Conservation (phyloP, 2,329 filamentous ascomycete species). For the Aspergillus candidus region DNA sequence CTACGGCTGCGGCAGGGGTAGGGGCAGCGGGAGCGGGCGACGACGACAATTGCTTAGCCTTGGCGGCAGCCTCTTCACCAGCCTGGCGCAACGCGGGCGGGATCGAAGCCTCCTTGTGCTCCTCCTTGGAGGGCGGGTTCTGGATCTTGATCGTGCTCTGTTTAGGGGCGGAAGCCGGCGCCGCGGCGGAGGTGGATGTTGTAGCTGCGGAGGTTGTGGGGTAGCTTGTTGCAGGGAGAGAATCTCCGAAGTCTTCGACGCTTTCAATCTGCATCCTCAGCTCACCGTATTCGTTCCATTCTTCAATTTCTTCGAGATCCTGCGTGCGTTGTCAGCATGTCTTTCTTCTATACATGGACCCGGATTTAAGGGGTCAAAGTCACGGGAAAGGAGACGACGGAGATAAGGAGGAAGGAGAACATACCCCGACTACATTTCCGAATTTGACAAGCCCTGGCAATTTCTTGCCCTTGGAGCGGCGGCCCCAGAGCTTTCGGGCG, state of each 20-base stretch:
- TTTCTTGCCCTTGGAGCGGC: slow-evolving; percentile 75
- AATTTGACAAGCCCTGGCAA: slow-evolving; percentile 84
- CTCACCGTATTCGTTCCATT: slow-evolving; percentile 99
- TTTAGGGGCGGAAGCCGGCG: slow-evolving; percentile 18
- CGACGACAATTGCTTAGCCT: slow-evolving; percentile 26
- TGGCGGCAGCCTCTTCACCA: slow-evolving; percentile 35
- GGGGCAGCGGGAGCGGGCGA: slow-evolving; percentile 7
- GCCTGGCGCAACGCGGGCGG: slow-evolving; percentile 40
- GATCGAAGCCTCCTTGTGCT: slow-evolving; percentile 33
- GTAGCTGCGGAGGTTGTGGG: slow-evolving; percentile 18
- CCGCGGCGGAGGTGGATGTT: slow-evolving; percentile 18
- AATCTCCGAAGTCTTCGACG: slow-evolving; percentile 27
- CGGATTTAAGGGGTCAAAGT: no score
- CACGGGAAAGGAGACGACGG: not conserved
- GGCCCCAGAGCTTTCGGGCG: slow-evolving; percentile 81
- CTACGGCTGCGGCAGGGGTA: slow-evolving; percentile 4
- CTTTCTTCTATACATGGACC: no score
- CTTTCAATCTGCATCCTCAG: slow-evolving; percentile 72
- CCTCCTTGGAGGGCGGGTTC: slow-evolving; percentile 32
- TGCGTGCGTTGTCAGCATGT: slow-evolving; percentile 33
- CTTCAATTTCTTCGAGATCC: slow-evolving; percentile 91
- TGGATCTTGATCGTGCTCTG: slow-evolving; percentile 38
- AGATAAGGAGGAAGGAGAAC: slow-evolving; percentile 32
- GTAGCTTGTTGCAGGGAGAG: slow-evolving; percentile 26
- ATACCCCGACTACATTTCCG: slow-evolving; percentile 76